These are phyloP conservation scores for Byssoonygena ceratinophila DNA, from an alignment of 2,329 filamentous ascomycete species.

Conservation along the genomic window DNA sequence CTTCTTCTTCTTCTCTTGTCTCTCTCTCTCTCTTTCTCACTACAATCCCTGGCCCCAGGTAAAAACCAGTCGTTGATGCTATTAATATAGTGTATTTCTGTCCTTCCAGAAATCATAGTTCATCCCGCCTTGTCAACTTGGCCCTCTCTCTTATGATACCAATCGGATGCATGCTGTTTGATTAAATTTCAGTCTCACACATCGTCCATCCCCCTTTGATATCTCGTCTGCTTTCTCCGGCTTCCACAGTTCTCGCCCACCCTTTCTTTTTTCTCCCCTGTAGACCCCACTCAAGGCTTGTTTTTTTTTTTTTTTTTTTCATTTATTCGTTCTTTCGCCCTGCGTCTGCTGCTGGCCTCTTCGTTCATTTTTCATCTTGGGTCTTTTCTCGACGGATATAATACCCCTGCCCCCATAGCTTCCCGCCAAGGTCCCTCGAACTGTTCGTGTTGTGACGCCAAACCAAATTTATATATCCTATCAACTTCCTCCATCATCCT, in stretches of 20 bases:
- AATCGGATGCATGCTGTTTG: slow-evolving; percentile 7
- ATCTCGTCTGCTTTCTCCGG: neutral
- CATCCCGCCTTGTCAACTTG: neutral
- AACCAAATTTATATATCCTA: slow-evolving; percentile 14
- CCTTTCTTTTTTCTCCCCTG: neutral
- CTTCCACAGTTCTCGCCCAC: neutral
- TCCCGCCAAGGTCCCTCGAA: neutral
- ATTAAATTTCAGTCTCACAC: neutral
- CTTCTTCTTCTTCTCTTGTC: neutral
- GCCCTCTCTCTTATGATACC: neutral
- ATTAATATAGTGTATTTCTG: neutral
- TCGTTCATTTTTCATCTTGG: slow-evolving; percentile 2
- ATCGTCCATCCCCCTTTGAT: neutral
- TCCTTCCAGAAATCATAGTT: neutral
- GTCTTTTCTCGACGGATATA: slow-evolving; percentile 6
- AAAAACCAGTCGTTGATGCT: slow-evolving; percentile 1
- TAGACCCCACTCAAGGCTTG: slow-evolving; percentile 8
- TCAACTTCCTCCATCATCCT: slow-evolving; percentile 6
- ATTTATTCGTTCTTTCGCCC: slow-evolving; percentile 2
- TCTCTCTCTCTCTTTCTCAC: neutral
- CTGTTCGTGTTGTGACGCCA: slow-evolving; percentile 10
- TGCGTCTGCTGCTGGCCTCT: neutral
- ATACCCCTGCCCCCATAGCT: slow-evolving; percentile 9
- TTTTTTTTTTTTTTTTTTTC: slow-evolving; percentile 1
- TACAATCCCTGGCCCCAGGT: neutral